These are phyloP conservation scores for Cercospora janseana DNA, from an alignment of 2,329 filamentous ascomycete species.

Conservation along the genomic window DNA sequence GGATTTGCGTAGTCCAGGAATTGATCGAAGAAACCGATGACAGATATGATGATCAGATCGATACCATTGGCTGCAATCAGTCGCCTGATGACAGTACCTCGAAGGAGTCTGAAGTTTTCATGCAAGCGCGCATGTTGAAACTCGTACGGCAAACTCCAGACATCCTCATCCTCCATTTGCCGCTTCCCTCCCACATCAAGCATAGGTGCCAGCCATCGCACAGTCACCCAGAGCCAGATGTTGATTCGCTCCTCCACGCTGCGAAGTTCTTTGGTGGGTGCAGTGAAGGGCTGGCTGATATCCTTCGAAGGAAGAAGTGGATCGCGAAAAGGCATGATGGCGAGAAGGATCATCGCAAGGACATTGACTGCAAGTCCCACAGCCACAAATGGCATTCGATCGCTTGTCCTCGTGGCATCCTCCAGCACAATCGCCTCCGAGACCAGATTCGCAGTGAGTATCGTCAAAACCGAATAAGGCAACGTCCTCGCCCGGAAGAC, in stretches of 20 bases:
- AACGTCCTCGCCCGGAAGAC: slow-evolving; percentile 31
- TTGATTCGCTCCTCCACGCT: slow-evolving; percentile 76
- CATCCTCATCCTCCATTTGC: slow-evolving; percentile 73
- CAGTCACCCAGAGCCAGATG: slow-evolving; percentile 79
- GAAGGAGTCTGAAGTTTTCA: slow-evolving; percentile 68
- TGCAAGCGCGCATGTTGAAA: slow-evolving; percentile 79
- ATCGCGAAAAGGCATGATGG: slow-evolving; percentile 69
- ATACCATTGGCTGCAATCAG: slow-evolving; percentile 74
- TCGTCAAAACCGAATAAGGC: slow-evolving; percentile 29
- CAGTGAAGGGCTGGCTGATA: slow-evolving; percentile 59
- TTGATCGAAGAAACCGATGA: slow-evolving; percentile 64
- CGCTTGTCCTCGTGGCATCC: slow-evolving; percentile 12
- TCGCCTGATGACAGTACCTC: slow-evolving; percentile 68
- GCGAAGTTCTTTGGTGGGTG: slow-evolving; percentile 60
- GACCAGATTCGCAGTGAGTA: slow-evolving; percentile 28
- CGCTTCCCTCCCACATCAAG: slow-evolving; percentile 63
- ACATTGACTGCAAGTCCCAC: slow-evolving; percentile 41
- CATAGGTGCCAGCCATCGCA: slow-evolving; percentile 77
- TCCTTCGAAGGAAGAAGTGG: slow-evolving; percentile 53
- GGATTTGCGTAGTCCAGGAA: slow-evolving; percentile 57
- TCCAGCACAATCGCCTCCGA: slow-evolving; percentile 29
- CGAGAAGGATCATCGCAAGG: slow-evolving; percentile 52
- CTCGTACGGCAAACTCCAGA: slow-evolving; percentile 76
- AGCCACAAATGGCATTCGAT: slow-evolving; percentile 14
- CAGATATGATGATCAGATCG: slow-evolving; percentile 68